Conservation (phyloP, 2,329 filamentous ascomycete species). For the Colletotrichum eleusines region DNA sequence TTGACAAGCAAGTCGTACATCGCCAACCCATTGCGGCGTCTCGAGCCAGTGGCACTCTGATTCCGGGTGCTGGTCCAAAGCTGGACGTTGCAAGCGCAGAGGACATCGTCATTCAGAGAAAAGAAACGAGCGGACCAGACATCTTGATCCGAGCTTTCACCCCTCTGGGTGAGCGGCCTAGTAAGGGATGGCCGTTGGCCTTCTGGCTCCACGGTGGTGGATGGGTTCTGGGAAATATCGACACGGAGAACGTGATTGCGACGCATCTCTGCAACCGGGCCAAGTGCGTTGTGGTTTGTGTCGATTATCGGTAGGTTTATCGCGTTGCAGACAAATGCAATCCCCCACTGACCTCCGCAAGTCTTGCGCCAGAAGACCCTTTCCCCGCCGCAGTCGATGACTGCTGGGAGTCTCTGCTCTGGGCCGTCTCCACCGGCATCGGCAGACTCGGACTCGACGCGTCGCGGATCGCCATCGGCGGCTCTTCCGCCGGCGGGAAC, state of each 20-base stretch:
- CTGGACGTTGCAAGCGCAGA: conserved; percentile 60
- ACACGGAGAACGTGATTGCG: conserved; percentile 68
- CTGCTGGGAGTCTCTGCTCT: conserved; percentile 67
- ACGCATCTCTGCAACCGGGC: conserved; percentile 65
- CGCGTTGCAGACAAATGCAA: no score
- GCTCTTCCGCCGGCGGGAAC: conserved; percentile 63
- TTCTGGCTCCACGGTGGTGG: conserved; percentile 70
- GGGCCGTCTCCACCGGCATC: conserved; percentile 51
- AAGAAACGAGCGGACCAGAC: conserved; percentile 60
- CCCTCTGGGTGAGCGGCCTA: conserved; percentile 57
- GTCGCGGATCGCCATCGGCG: conserved; percentile 57
- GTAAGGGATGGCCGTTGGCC: conserved; percentile 65
- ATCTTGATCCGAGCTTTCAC: conserved; percentile 64
- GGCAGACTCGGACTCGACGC: conserved; percentile 55
- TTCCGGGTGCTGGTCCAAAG: conserved; percentile 63
- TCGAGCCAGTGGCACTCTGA: conserved; percentile 62
- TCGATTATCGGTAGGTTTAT: conserved; percentile 63
- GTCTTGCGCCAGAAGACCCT: conserved; percentile 67
- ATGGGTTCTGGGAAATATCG: conserved; percentile 69
- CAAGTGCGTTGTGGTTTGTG: conserved; percentile 65
- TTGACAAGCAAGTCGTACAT: conserved; percentile 66
- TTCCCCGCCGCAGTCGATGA: conserved; percentile 70
- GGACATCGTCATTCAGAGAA: conserved; percentile 58
- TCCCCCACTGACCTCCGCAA: conserved; percentile 30
- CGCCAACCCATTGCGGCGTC: conserved; percentile 65